Conservation (phyloP, 768 basidiomycete genomes). For the Trametes cingulata region DNA sequence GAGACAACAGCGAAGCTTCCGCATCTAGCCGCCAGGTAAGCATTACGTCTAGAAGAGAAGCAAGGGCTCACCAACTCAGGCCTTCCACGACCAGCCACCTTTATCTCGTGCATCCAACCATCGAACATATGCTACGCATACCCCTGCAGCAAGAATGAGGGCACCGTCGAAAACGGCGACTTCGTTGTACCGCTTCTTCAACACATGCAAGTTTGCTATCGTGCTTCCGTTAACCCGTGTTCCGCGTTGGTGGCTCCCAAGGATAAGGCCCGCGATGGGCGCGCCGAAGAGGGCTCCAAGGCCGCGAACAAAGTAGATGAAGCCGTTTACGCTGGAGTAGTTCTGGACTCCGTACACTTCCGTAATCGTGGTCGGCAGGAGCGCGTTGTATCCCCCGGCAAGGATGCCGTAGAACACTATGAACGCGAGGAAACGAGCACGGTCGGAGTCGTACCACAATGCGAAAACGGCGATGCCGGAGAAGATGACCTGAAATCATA, state of each 20-base stretch:
- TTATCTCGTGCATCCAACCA: slow-evolving; percentile 45
- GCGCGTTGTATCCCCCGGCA: slow-evolving; percentile 47
- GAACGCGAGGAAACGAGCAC: slow-evolving; percentile 42
- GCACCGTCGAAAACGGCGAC: slow-evolving; percentile 41
- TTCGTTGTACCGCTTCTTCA: slow-evolving; percentile 37
- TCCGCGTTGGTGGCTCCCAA: slow-evolving; percentile 35
- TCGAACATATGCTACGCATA: slow-evolving; percentile 43
- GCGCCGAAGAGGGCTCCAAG: slow-evolving; percentile 43
- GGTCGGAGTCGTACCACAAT: slow-evolving; percentile 43
- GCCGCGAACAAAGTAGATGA: slow-evolving; percentile 45
- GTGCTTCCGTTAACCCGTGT: background rate
- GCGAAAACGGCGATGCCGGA: slow-evolving; percentile 42
- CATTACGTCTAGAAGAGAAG: slow-evolving; percentile 4
- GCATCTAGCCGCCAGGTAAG: background rate
- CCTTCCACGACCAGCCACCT: slow-evolving; percentile 43
- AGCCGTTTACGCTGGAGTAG: slow-evolving; percentile 43
- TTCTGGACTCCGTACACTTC: slow-evolving; percentile 46
- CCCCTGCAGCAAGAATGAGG: slow-evolving; percentile 37
- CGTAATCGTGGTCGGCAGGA: slow-evolving; percentile 45
- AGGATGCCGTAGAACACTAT: slow-evolving; percentile 43
- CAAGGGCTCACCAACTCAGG: slow-evolving; percentile 24
- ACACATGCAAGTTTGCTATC: background rate
- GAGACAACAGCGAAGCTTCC: background rate
- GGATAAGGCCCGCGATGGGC: slow-evolving; percentile 43
- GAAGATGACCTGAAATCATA: slow-evolving; percentile 36